Conservation (phyloP, 306 rosid genomes). For the Clitoria ternatea region DNA sequence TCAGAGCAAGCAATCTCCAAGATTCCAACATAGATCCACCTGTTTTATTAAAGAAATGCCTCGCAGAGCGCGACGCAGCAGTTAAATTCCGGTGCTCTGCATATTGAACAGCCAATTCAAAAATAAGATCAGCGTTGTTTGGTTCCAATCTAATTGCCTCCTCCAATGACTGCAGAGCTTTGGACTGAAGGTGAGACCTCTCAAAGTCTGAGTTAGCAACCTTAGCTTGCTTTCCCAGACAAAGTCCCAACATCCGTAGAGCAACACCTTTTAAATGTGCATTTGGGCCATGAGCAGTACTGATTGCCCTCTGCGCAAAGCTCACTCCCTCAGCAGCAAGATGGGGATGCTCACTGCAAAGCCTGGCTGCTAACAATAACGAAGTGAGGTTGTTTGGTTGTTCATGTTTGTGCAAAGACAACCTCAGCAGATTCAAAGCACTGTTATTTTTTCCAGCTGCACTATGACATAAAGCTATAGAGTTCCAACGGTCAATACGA, state of each 20-base stretch:
- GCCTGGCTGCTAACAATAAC: conserved; percentile 74
- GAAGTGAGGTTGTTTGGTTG: conserved; percentile 68
- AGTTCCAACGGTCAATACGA: conserved; percentile 88
- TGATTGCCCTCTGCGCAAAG: conserved; percentile 64
- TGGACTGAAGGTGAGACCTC: conserved; percentile 40
- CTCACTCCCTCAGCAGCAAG: conserved; percentile 81
- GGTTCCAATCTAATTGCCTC: conserved; percentile 31
- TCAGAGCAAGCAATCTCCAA: conserved; percentile 89
- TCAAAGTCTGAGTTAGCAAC: conserved; percentile 44
- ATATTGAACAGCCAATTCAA: conserved; percentile 73
- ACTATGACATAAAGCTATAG: conserved; percentile 76
- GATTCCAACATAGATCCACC: conserved; percentile 82
- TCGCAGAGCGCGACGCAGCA: conserved; percentile 67
- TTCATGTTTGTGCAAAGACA: conserved; percentile 82
- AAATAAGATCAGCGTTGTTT: conserved; percentile 62
- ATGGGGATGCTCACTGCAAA: conserved; percentile 71
- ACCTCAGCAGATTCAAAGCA: conserved; percentile 73
- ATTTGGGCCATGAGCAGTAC: conserved; percentile 38
- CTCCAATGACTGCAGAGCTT: conserved; percentile 39
- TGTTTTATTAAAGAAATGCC: conserved; percentile 71
- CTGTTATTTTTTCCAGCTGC: conserved; percentile 65
- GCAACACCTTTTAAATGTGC: conserved; percentile 76
- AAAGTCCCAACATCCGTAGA: conserved; percentile 80
- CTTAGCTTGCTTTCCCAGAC: conserved; percentile 76
- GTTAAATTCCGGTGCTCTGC: conserved; percentile 78